Evolutionary conservation across 2,329 filamentous ascomycete genomes (phyloP), one percentile per base, ranked within the genome.

Genomic region (Penicillium sp.): DNA sequence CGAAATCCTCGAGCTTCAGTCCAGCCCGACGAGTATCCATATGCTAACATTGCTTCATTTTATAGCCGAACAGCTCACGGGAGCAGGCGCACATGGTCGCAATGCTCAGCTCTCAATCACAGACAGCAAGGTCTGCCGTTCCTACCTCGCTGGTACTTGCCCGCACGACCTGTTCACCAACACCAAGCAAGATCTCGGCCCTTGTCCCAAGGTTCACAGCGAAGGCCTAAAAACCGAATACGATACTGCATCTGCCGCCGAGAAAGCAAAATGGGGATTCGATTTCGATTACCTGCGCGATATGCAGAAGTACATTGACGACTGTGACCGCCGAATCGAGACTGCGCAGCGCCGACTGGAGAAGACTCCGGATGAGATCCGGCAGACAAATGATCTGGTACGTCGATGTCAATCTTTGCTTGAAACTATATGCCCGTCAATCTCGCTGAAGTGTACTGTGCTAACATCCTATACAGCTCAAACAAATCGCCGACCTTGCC

Each of bases 121-220:
- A 52, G 93, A 97, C 71, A 80, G 88, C 46, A 96, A 95, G 74
- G 88, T 95, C 62, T 99, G 93, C 77, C 88, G 89, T 47, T 96
- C 91, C 14, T 97, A 92, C 71, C 81, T 99, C 41, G 90, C 83
- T 55, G 93, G 93, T 62, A 95, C 89, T 51, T 99, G 93, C 71
- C 93, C 93, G 0, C 92, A 97, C 77, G 93, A 99, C 69, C 89
- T 99, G 66, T 99, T 99, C 80, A 99, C 92, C 58, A 99, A 99
- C 75, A 99, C 93, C 38, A 97, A 96, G 76, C 91, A 97, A 79
- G 93, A 99, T 69, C 81, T 97, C 29, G 93, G 93, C 2, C 81
- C 84, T 0, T 99, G 93, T 66, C 82, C 88, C 41, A 93, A 92
- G 68, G 81, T 92, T 22, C 93, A 99, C 74, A 88, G 83, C 41